Evolutionary conservation across 805 yeast species (phyloP).

Genomic region (Ogataea ramenticola): DNA sequence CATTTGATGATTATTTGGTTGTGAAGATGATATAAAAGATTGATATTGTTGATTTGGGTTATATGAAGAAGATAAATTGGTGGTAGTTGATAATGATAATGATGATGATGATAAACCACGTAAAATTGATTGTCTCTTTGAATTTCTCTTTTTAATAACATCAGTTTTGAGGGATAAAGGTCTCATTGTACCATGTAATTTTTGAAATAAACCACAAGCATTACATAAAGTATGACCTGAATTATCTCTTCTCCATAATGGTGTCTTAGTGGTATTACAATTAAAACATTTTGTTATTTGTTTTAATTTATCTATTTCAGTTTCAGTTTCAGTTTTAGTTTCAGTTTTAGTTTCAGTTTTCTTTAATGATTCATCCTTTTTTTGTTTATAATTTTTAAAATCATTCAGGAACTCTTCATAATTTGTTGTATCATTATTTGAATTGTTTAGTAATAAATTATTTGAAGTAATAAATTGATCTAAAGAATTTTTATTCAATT

Average conservation of each 20-base stretch:
- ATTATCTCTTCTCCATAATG: conserved; percentile 56
- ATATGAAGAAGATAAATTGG: too few species aligned
- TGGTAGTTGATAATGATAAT: too few species aligned
- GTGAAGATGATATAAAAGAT: too few species aligned
- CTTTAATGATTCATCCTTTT: not conserved
- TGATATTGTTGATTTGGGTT: too few species aligned
- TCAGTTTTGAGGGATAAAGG: conserved; percentile 53
- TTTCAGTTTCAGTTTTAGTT: too few species aligned
- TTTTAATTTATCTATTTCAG: too few species aligned
- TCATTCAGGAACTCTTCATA: not conserved
- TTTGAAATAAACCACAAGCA: conserved; percentile 57
- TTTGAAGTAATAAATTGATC: conserved; percentile 19
- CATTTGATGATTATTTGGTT: not conserved
- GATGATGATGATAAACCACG: not conserved
- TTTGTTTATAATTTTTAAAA: not conserved
- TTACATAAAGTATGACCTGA: conserved; percentile 55
- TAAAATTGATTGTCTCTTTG: conserved; percentile 29
- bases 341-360: not conserved
- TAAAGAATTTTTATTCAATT: conserved; percentile 8
- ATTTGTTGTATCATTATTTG: not conserved
- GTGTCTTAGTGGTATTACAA: conserved; percentile 54
- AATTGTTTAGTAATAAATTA: conserved; percentile 9
- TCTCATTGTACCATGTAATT: conserved; percentile 55
- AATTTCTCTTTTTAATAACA: conserved; percentile 48
- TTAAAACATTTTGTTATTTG: conserved; percentile 39